Conservation (phyloP, 345 rosid genomes). For the Draba incana region DNA sequence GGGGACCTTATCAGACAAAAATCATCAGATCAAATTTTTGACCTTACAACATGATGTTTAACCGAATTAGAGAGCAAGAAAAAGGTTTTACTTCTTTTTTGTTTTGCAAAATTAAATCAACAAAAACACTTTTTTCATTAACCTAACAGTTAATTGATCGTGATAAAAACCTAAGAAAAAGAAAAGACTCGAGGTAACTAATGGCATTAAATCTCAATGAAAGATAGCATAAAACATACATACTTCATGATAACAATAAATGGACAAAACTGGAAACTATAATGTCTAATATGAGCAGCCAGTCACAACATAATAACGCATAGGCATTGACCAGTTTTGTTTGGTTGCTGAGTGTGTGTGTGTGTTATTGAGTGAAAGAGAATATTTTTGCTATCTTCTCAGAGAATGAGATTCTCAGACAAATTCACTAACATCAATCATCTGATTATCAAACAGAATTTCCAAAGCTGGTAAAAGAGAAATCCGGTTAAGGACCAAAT, state of each 20-base stretch:
- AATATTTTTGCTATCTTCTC: not conserved
- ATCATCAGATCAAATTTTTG: too few relatives aligned
- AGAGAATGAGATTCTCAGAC: not conserved
- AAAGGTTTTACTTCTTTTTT: too few relatives aligned
- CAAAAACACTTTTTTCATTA: not conserved
- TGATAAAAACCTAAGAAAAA: constrained; percentile 85
- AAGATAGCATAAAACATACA: not conserved
- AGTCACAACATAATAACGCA: too few relatives aligned
- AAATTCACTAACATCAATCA: not conserved
- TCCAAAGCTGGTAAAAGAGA: too few relatives aligned
- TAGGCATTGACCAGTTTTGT: too few relatives aligned
- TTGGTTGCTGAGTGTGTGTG: too few relatives aligned
- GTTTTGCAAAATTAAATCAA: not conserved
- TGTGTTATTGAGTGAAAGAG: not conserved
- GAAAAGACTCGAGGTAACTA: constrained; percentile 53
- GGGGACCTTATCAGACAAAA: too few relatives aligned
- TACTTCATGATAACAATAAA: not conserved
- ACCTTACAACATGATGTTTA: too few relatives aligned
- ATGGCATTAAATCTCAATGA: constrained; percentile 5
- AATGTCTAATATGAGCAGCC: too few relatives aligned
- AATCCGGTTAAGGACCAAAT: too few relatives aligned
- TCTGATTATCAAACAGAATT: too few relatives aligned
- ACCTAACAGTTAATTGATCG: constrained; percentile 1
- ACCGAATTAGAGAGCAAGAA: too few relatives aligned
- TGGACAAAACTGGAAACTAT: constrained; percentile 8